Conservation (phyloP, 768 basidiomycete species). For the Suillus americanus region DNA sequence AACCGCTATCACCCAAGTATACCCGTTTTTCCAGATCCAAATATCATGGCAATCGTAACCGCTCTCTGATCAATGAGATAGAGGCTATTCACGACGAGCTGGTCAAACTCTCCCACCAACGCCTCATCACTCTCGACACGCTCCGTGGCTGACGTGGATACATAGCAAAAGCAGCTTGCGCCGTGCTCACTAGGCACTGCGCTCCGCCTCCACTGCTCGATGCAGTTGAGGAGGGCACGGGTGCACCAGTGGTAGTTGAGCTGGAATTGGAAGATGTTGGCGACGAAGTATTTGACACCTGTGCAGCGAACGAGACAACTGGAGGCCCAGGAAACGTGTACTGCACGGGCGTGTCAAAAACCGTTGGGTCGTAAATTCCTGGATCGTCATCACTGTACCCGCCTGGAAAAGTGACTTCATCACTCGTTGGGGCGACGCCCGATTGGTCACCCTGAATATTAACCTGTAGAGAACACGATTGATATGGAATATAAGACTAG, state of each 20-base stretch:
- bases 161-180: conserved; percentile 2
- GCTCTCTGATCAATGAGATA: no score
- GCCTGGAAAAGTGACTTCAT: conserved; percentile 69
- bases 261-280: conserved; percentile 16
- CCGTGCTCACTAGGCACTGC: conserved; percentile 24
- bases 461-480: conserved; percentile 35
- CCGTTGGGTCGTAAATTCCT: conserved; percentile 60
- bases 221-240: conserved; percentile 11
- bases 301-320: conserved; percentile 40
- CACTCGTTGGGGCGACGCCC: conserved; percentile 43
- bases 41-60: neutral
- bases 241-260: conserved; percentile 9
- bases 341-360: conserved; percentile 31
- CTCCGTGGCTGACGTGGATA: conserved; percentile 22
- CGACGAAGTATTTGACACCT: conserved; percentile 9
- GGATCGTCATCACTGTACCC: conserved; percentile 71
- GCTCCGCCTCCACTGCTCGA: conserved; percentile 8
- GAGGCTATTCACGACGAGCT: neutral
- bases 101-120: conserved; percentile 3
- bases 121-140: conserved; percentile 32
- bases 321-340: conserved; percentile 57
- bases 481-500: neutral
- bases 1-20: neutral
- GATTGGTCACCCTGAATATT: conserved; percentile 53
- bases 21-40: neutral